Evolutionary conservation across 148 eudicot genomes (phyloP).

Genomic region (Tetragonia tetragonoides): DNA sequence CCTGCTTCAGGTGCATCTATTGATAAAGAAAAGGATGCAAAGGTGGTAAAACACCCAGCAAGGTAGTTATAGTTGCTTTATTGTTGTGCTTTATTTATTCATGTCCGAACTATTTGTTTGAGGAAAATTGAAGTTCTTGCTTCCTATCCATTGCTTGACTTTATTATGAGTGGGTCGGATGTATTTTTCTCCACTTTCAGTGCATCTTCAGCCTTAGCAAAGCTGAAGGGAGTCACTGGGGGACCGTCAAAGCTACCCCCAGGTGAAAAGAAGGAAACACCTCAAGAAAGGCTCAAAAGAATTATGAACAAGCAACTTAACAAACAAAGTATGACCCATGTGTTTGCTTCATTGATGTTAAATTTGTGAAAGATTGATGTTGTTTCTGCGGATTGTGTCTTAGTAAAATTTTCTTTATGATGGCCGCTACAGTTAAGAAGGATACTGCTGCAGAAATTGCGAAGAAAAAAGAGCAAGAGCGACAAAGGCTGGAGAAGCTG

Average conservation of each 20-base stretch:
- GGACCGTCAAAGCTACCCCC: constrained; percentile 30
- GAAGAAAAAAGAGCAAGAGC: constrained; percentile 92
- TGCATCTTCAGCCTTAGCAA: constrained; percentile 40
- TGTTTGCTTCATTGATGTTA: constrained; percentile 6
- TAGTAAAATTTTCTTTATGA: neutral
- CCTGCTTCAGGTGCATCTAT: constrained; percentile 92
- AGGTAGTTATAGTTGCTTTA: constrained; percentile 41
- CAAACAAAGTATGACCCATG: constrained; percentile 70
- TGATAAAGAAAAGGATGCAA: constrained; percentile 72
- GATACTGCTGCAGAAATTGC: constrained; percentile 92
- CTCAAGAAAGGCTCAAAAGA: constrained; percentile 52
- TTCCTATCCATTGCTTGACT: neutral
- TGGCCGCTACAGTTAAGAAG: constrained; percentile 62
- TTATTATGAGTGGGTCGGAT: neutral
- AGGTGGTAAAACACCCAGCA: constrained; percentile 51
- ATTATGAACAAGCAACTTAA: constrained; percentile 73
- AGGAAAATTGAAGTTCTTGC: neutral
- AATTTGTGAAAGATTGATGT: neutral
- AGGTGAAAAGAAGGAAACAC: constrained; percentile 50
- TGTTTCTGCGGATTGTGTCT: neutral
- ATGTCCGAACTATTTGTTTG: neutral
- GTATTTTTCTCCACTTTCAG: constrained; percentile 20
- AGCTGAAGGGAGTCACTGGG: constrained; percentile 37
- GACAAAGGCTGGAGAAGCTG: constrained; percentile 81
- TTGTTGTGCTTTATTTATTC: constrained; percentile 4